Evolutionary conservation across 345 rosid species (phyloP).

Genomic region (Adansonia digitata): DNA sequence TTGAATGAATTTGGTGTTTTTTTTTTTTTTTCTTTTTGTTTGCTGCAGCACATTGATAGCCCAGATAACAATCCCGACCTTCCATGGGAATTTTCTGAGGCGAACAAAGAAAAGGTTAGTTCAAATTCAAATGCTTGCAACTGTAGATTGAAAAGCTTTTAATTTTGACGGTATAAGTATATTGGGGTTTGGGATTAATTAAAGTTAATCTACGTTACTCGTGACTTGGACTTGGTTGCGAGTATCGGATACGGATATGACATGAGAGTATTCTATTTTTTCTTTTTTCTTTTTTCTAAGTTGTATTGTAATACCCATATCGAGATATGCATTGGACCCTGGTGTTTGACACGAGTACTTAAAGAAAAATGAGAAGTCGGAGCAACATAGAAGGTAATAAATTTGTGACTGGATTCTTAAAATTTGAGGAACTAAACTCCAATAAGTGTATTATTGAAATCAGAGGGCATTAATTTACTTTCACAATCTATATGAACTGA

Average conservation of each 20-base stretch:
- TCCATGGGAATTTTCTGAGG: constrained; percentile 76
- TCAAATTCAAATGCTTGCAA: not conserved
- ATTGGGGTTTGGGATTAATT: not conserved
- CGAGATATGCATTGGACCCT: too few relatives aligned
- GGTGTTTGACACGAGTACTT: too few relatives aligned
- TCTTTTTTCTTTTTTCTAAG: too few relatives aligned
- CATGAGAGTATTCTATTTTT: too few relatives aligned
- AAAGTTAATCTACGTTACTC: too few relatives aligned
- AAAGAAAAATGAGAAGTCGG: too few relatives aligned
- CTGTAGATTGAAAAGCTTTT: not conserved
- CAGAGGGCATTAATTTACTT: not conserved
- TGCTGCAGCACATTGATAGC: constrained; percentile 75
- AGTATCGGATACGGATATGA: too few relatives aligned
- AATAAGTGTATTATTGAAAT: not conserved
- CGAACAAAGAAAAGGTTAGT: constrained; percentile 59
- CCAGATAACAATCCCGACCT: constrained; percentile 91
- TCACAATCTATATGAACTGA: not conserved
- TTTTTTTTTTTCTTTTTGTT: not conserved
- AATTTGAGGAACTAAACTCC: not conserved
- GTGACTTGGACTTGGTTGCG: too few relatives aligned
- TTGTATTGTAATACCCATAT: too few relatives aligned
- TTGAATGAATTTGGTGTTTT: not conserved
- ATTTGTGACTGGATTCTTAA: not conserved
- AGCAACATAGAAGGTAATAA: not conserved
- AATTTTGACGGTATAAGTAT: not conserved